Conservation (phyloP, 805 yeast species). For the Kodamaea laetipori region DNA sequence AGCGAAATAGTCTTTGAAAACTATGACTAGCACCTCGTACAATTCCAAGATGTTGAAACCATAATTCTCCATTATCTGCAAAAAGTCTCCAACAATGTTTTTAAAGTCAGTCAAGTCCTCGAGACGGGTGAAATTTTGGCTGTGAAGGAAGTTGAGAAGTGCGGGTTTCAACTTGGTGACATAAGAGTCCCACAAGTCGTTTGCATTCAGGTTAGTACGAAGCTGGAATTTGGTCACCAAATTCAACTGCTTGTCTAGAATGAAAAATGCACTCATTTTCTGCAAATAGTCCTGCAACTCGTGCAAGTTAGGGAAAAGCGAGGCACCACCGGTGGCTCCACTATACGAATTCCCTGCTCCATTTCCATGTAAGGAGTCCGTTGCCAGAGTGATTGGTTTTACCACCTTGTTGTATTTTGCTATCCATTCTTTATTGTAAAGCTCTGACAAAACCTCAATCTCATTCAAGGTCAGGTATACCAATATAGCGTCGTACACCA, state of each 20-base stretch:
- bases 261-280: slow-evolving; percentile 72
- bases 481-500: slow-evolving; percentile 78
- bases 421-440: slow-evolving; percentile 70
- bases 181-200: slow-evolving; percentile 77
- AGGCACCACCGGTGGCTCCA: slow-evolving; percentile 15
- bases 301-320: slow-evolving; percentile 29
- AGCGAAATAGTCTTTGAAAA: slow-evolving; percentile 63
- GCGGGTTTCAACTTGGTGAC: slow-evolving; percentile 60
- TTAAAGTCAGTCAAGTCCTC: slow-evolving; percentile 54
- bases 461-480: slow-evolving; percentile 78
- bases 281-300: slow-evolving; percentile 57
- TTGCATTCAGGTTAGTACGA: slow-evolving; percentile 60
- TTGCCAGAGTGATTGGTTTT: slow-evolving; percentile 53
- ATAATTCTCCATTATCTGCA: slow-evolving; percentile 75
- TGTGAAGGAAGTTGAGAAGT: slow-evolving; percentile 48
- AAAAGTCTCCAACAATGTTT: slow-evolving; percentile 64
- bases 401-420: slow-evolving; percentile 70
- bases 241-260: slow-evolving; percentile 71
- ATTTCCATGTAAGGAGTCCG: slow-evolving; percentile 29
- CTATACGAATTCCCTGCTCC: neutral
- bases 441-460: slow-evolving; percentile 57
- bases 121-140: slow-evolving; percentile 36
- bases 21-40: slow-evolving; percentile 58
- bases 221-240: slow-evolving; percentile 64
- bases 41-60: slow-evolving; percentile 60